These are phyloP conservation scores for Waltergamsia citrina DNA, from an alignment of 2,329 filamentous ascomycete species.

Conservation along the genomic window DNA sequence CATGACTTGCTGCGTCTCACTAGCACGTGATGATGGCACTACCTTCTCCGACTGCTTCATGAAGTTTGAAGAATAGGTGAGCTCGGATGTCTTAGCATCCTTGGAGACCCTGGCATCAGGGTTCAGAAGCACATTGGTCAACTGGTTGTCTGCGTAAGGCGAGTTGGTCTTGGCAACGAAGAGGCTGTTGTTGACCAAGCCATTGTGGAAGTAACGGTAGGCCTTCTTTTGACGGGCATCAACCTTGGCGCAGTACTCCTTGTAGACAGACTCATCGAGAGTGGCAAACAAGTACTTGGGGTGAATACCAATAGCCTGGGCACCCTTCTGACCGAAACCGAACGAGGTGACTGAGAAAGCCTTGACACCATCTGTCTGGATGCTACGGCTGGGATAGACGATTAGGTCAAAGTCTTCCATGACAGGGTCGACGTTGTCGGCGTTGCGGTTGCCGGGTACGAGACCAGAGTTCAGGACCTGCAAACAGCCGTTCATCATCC, in stretches of 20 bases:
- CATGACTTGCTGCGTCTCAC: slow-evolving; percentile 65
- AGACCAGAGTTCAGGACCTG: slow-evolving; percentile 91
- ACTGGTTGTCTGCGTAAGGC: slow-evolving; percentile 82
- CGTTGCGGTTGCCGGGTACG: slow-evolving; percentile 94
- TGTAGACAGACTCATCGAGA: slow-evolving; percentile 79
- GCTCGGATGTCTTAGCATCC: slow-evolving; percentile 78
- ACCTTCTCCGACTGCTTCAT: slow-evolving; percentile 55
- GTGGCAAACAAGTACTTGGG: slow-evolving; percentile 91
- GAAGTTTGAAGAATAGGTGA: slow-evolving; percentile 63
- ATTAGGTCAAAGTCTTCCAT: slow-evolving; percentile 99
- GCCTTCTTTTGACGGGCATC: slow-evolving; percentile 95
- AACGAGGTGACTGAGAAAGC: slow-evolving; percentile 98
- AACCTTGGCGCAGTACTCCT: slow-evolving; percentile 78
- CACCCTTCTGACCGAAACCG: slow-evolving; percentile 98
- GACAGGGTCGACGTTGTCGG: slow-evolving; percentile 90
- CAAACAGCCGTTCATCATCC: slow-evolving; percentile 99
- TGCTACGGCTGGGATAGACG: slow-evolving; percentile 87
- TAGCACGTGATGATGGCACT: slow-evolving; percentile 35
- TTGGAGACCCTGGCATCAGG: slow-evolving; percentile 76
- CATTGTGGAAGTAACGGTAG: slow-evolving; percentile 97
- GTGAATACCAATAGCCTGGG: slow-evolving; percentile 94
- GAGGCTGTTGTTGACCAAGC: slow-evolving; percentile 93
- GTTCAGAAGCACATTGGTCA: slow-evolving; percentile 85
- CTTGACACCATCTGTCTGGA: slow-evolving; percentile 97
- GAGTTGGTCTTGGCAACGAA: slow-evolving; percentile 92